phyloP scores from a whole-genome alignment of 2,329 filamentous ascomycete species.

The Mollisia scopiformis region DNA sequence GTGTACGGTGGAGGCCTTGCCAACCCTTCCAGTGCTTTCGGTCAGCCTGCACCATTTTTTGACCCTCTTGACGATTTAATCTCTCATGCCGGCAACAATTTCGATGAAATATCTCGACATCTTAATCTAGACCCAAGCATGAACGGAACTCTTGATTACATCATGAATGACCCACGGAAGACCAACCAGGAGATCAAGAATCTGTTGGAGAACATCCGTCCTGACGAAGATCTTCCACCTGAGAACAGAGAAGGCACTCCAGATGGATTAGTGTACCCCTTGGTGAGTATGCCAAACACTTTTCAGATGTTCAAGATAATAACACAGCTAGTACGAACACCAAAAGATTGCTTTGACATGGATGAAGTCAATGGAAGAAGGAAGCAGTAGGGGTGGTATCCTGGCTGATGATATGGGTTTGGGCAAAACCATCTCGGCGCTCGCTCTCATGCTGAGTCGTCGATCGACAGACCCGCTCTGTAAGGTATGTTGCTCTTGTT shows the following conservation, averaged over 20 bases:
- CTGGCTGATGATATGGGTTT: conserved; percentile 83
- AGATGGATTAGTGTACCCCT: conserved; percentile 63
- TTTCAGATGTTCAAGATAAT: too few species aligned
- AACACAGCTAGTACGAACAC: conserved; percentile 68
- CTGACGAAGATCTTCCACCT: conserved; percentile 66
- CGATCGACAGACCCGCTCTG: conserved; percentile 54
- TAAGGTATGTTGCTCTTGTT: conserved; percentile 31
- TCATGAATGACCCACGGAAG: conserved; percentile 48
- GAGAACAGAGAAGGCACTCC: conserved; percentile 71
- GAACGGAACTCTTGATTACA: conserved; percentile 25
- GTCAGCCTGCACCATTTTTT: not conserved
- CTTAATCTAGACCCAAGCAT: conserved; percentile 41
- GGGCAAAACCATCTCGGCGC: conserved; percentile 81
- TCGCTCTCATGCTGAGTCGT: conserved; percentile 64
- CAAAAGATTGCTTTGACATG: conserved; percentile 79
- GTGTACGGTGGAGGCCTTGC: not conserved
- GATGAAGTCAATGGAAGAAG: conserved; percentile 75
- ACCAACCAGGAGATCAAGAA: conserved; percentile 70
- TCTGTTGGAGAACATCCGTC: conserved; percentile 72
- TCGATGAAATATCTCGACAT: conserved; percentile 37
- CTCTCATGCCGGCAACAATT: conserved; percentile 43
- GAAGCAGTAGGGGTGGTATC: conserved; percentile 74
- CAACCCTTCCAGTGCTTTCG: not conserved
- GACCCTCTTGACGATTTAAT: conserved; percentile 37
- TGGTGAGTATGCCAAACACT: conserved; percentile 49